These are phyloP conservation scores for Xylaria intraflava DNA, from an alignment of 495 filamentous ascomycete species.

Conservation along the genomic window DNA sequence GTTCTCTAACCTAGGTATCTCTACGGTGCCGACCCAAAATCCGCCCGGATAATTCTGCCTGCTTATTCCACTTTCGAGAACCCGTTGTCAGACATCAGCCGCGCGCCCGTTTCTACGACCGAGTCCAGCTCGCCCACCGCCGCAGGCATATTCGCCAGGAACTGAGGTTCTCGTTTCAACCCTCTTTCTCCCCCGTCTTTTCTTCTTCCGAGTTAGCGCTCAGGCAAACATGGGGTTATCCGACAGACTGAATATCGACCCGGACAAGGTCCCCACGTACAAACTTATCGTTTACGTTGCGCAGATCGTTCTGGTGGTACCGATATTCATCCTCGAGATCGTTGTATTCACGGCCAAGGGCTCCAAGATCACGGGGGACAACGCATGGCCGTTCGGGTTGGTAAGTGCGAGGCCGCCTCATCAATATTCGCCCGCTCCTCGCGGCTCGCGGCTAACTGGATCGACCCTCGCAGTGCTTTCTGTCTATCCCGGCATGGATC, in stretches of 20 bases:
- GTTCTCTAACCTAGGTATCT: no score
- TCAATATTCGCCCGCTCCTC: background rate
- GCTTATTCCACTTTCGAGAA: background rate
- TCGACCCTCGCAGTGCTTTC: constrained; percentile 59
- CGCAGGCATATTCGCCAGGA: background rate
- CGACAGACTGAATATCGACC: constrained; percentile 42
- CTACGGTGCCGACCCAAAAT: background rate
- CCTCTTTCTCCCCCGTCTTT: background rate
- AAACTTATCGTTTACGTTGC: constrained; percentile 52
- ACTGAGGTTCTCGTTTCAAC: background rate
- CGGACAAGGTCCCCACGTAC: constrained; percentile 47
- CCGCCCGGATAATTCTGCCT: background rate
- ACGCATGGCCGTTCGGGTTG: constrained; percentile 70
- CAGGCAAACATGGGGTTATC: constrained; percentile 20
- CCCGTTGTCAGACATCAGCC: background rate
- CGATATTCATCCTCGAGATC: constrained; percentile 68
- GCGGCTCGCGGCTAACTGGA: background rate
- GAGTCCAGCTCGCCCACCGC: background rate
- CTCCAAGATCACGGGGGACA: constrained; percentile 58
- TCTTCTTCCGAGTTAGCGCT: background rate
- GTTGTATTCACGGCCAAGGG: constrained; percentile 58
- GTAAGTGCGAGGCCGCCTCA: constrained; percentile 45
- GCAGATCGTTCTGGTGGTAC: constrained; percentile 62
- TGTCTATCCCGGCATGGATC: constrained; percentile 73
- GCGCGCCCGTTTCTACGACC: background rate